Percentiles rank a stretch among this genome's conserved stretches.
Evolutionary conservation across 192 early-diverging fungal genomes (phyloP).

Genomic region (Entomortierella lignicola): DNA sequence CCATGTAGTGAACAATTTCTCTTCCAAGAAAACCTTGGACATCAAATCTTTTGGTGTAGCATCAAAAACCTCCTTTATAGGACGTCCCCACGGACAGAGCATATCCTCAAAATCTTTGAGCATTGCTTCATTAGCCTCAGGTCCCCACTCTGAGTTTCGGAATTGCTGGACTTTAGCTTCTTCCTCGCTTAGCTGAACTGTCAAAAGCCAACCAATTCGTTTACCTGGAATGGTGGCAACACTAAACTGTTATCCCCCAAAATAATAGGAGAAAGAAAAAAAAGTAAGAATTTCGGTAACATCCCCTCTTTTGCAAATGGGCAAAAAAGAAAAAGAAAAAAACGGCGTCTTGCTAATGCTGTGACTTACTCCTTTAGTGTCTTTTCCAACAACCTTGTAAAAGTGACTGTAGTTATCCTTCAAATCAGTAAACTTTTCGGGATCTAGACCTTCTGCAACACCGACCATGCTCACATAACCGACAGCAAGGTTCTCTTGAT

Average conservation of each 20-base stretch:
- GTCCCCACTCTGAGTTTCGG: conserved; percentile 25
- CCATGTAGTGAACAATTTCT: conserved; percentile 26
- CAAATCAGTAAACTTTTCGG: neutral
- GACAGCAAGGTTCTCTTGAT: neutral
- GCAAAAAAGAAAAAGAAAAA: too few relatives aligned
- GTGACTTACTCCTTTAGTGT: neutral
- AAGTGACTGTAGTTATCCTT: neutral
- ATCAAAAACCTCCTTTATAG: conserved; percentile 4
- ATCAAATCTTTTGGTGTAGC: conserved; percentile 13
- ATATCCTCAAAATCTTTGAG: conserved; percentile 8
- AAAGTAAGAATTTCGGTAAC: too few relatives aligned
- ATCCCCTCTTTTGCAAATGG: too few relatives aligned
- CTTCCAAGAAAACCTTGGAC: conserved; percentile 22
- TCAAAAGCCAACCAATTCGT: neutral
- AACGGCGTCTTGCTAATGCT: too few relatives aligned
- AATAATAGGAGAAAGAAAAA: neutral
- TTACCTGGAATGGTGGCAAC: neutral
- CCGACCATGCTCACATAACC: conserved; percentile 3
- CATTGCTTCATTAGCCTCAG: conserved; percentile 12
- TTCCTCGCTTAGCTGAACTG: neutral
- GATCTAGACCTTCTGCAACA: neutral
- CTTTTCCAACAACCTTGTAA: neutral
- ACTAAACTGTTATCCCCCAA: neutral
- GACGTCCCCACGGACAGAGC: neutral
- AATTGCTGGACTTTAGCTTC: conserved; percentile 4